Conservation (phyloP, 805 yeast genomes). For the Yarrowia hollandica region DNA sequence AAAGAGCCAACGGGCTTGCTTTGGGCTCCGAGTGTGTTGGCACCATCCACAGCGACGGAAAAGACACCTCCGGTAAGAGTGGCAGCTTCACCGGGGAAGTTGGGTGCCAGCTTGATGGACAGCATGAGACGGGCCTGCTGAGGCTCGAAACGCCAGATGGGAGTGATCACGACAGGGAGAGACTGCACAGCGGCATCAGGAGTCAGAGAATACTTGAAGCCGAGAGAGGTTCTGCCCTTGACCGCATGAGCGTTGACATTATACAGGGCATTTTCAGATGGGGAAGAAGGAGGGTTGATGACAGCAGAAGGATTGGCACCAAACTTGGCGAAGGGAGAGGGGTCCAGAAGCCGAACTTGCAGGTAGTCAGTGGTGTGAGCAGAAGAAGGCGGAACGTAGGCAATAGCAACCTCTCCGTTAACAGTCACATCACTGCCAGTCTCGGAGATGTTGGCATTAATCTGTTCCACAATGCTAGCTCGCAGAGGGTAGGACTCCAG, state of each 20-base stretch:
- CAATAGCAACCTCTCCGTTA: slow-evolving; percentile 85
- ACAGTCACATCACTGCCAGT: slow-evolving; percentile 65
- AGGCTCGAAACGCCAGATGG: slow-evolving; percentile 86
- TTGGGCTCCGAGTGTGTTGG: slow-evolving; percentile 64
- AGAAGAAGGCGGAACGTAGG: slow-evolving; percentile 46
- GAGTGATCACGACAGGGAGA: slow-evolving; percentile 67
- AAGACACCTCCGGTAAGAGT: slow-evolving; percentile 48
- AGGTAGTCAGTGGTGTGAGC: slow-evolving; percentile 15
- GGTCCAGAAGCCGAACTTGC: slow-evolving; percentile 4
- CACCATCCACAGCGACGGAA: slow-evolving; percentile 62
- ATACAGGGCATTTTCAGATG: slow-evolving; percentile 36
- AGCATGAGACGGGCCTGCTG: slow-evolving; percentile 84
- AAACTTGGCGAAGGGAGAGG: slow-evolving; percentile 34
- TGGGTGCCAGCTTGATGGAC: slow-evolving; percentile 58
- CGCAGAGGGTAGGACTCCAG: slow-evolving; percentile 52
- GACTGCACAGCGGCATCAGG: slow-evolving; percentile 47
- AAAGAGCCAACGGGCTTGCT: slow-evolving; percentile 92
- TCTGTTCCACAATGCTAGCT: slow-evolving; percentile 74
- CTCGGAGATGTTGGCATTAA: slow-evolving; percentile 70
- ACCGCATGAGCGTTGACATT: slow-evolving; percentile 26
- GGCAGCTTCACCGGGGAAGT: slow-evolving; percentile 46
- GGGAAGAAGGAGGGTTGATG: slow-evolving; percentile 41
- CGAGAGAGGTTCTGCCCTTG: slow-evolving; percentile 56
- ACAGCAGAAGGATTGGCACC: slow-evolving; percentile 57
- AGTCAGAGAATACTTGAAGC: slow-evolving; percentile 66